These are phyloP conservation scores for Panicum hallii DNA, from an alignment of 202 grass and related monocot species.

Conservation along the genomic window DNA sequence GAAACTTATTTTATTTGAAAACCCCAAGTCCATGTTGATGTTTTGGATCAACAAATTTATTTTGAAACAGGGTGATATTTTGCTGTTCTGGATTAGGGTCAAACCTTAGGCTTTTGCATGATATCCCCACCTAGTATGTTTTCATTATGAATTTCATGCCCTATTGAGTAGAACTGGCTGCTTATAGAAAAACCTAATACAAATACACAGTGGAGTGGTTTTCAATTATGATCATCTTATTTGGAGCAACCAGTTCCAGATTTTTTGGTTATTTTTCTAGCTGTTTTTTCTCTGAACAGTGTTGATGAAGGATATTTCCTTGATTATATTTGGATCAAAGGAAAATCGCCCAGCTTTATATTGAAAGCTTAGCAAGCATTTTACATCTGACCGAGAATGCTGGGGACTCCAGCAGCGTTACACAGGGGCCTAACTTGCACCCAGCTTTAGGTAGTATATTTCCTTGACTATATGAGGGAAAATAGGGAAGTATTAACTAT, in stretches of 20 bases:
- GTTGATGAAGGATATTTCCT: background rate
- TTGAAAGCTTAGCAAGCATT: no score
- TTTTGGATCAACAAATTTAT: slow-evolving; percentile 4
- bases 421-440: no score
- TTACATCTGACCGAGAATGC: no score
- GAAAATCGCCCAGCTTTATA: no score
- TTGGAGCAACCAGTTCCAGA: background rate
- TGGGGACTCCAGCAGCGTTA: no score
- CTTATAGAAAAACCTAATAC: background rate
- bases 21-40: background rate
- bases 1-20: background rate
- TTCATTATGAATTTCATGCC: background rate
- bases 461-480: slow-evolving; percentile 2
- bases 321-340: background rate
- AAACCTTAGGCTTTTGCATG: slow-evolving; percentile 23
- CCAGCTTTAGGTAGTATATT: background rate
- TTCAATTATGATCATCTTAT: background rate
- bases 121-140: slow-evolving; percentile 7
- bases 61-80: background rate
- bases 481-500: background rate
- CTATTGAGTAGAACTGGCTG: background rate
- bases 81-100: background rate
- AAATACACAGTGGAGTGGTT: background rate
- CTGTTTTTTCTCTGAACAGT: background rate
- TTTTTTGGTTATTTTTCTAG: background rate